Evolutionary conservation across 176 grass and related monocot genomes (phyloP).

Genomic region (Cenchrus americanus): DNA sequence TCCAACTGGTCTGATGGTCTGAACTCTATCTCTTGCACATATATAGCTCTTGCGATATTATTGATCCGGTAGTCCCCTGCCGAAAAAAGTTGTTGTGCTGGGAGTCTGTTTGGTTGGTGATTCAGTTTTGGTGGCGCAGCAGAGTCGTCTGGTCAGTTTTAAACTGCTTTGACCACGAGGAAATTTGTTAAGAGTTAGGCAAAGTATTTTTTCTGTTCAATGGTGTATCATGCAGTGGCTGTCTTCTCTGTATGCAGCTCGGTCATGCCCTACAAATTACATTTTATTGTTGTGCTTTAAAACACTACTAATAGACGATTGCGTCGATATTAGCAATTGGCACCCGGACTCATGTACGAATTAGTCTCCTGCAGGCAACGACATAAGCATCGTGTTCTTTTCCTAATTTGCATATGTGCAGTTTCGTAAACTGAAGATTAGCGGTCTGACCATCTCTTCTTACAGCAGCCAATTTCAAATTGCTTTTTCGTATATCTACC

Average conservation of each 20-base stretch:
- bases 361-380: not conserved
- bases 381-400: not conserved
- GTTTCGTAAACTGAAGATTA: not conserved
- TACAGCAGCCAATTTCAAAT: not conserved
- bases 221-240: not conserved
- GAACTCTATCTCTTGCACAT: not conserved
- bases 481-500: not conserved
- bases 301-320: not conserved
- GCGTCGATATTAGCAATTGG: no score
- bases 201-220: no score
- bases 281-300: not conserved
- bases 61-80: not conserved
- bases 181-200: no score
- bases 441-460: not conserved
- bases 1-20: not conserved
- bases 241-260: not conserved
- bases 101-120: no score
- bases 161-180: not conserved
- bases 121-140: no score
- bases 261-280: no score
- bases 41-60: not conserved
- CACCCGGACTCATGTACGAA: not conserved
- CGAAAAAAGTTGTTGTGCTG: not conserved
- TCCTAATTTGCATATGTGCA: not conserved
- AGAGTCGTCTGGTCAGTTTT: not conserved